Evolutionary conservation across 257 asterid genomes (phyloP).

Genomic region (Orobanche coerulescens): DNA sequence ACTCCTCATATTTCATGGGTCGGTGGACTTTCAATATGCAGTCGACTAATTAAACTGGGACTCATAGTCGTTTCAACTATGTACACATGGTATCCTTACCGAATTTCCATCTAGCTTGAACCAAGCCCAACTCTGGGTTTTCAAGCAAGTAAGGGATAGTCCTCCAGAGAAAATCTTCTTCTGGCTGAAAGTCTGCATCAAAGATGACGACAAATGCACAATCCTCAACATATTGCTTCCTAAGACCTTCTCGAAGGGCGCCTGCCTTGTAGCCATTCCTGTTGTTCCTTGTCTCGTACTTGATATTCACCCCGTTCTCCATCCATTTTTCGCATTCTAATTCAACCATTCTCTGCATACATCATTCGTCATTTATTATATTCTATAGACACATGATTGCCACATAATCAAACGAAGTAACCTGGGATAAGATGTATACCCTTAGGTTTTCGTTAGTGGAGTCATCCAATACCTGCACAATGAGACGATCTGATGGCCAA

Average conservation of each 20-base stretch:
- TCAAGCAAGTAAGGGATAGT: constrained; percentile 52
- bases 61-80: background rate
- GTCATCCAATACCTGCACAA: constrained; percentile 74
- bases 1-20: background rate
- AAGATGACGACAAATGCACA: constrained; percentile 66
- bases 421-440: constrained; percentile 27
- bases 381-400: constrained; percentile 1
- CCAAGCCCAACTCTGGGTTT: constrained; percentile 65
- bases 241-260: constrained; percentile 63
- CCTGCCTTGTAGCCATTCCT: constrained; percentile 74
- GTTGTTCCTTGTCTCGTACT: constrained; percentile 63
- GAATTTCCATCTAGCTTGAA: constrained; percentile 80
- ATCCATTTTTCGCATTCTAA: constrained; percentile 51
- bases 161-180: constrained; percentile 58
- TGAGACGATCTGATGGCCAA: constrained; percentile 67
- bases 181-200: constrained; percentile 77
- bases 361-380: constrained; percentile 20
- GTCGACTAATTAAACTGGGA: background rate
- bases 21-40: background rate
- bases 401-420: constrained; percentile 9
- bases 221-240: constrained; percentile 47
- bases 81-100: constrained; percentile 35
- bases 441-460: constrained; percentile 53
- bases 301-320: constrained; percentile 44
- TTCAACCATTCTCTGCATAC: constrained; percentile 44